phyloP scores from a whole-genome alignment of 768 basidiomycete genomes.

The Phlegmacium glaucopus region DNA sequence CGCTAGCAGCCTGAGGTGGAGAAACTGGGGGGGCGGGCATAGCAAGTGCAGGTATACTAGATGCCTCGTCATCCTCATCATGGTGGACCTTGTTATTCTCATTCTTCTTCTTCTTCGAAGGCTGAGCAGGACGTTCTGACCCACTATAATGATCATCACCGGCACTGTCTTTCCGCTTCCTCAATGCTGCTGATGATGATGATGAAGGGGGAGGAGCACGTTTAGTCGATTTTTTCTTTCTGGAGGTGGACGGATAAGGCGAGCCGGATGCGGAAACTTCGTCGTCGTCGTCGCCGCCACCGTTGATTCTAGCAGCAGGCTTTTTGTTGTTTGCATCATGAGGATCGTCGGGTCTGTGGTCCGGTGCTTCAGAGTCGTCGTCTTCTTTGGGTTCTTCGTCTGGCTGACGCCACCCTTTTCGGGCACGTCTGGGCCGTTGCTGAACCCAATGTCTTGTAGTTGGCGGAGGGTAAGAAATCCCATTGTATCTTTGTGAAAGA shows the following conservation, averaged over 20 bases:
- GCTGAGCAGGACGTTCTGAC: conserved; percentile 9
- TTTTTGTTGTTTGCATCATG: conserved; percentile 2
- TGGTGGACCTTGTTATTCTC: conserved; percentile 4
- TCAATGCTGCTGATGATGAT: background rate
- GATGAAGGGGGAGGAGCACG: conserved; percentile 13
- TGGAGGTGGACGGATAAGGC: conserved; percentile 13
- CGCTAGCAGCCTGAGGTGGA: conserved; percentile 3
- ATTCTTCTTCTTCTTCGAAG: conserved; percentile 14
- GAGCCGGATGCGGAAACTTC: conserved; percentile 21
- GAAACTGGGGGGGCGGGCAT: background rate
- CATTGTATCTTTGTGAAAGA: conserved; percentile 4
- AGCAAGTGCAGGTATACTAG: conserved; percentile 2
- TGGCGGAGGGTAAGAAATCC: conserved; percentile 1
- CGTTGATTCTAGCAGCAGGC: conserved; percentile 7
- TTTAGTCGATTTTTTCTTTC: conserved; percentile 12
- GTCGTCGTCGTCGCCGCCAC: conserved; percentile 11
- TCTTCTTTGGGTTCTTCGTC: conserved; percentile 2
- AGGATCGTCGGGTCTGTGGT: conserved; percentile 3
- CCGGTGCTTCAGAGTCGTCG: conserved; percentile 5
- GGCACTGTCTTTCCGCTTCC: conserved; percentile 17
- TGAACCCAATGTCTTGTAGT: background rate
- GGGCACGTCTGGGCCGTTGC: conserved; percentile 2
- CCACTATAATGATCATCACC: conserved; percentile 15
- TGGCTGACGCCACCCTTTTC: background rate
- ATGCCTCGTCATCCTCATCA: conserved; percentile 8